A percentile compares a stretch with the other conserved stretches of the same genome.
These are phyloP conservation scores for Botrytis aclada DNA, from an alignment of 2,329 filamentous ascomycete genomes.

Conservation along the genomic window DNA sequence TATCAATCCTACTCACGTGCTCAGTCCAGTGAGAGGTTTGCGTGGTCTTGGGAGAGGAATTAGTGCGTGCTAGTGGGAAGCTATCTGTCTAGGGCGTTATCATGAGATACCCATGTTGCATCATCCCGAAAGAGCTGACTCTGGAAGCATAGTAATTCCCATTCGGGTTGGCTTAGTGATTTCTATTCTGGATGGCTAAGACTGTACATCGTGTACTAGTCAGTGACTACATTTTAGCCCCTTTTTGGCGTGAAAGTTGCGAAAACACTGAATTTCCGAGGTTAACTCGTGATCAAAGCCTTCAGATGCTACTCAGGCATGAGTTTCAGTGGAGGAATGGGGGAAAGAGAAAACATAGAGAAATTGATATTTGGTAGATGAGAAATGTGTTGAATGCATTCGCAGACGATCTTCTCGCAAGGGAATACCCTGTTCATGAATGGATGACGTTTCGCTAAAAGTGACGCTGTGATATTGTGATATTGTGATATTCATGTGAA, in stretches of 20 bases:
- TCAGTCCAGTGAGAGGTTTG: neutral
- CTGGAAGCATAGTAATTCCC: accelerated
- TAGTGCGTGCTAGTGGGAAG: neutral
- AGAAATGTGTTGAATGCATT: neutral
- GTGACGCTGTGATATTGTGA: neutral
- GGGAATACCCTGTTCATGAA: neutral
- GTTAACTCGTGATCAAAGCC: no score
- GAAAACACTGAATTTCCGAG: neutral
- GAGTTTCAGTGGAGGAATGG: no score
- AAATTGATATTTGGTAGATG: neutral
- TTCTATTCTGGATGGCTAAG: neutral
- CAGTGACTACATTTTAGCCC: neutral
- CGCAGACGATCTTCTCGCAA: no score
- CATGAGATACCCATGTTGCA: neutral
- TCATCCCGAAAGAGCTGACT: neutral
- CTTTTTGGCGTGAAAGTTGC: neutral
- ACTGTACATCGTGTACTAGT: neutral
- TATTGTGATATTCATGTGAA: neutral
- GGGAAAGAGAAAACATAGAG: accelerated
- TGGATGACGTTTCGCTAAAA: neutral
- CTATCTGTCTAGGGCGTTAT: neutral
- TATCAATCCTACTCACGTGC: neutral
- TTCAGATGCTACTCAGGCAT: neutral
- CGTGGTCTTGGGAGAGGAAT: neutral
- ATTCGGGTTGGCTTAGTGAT: neutral